Evolutionary conservation across 129 eudicot species (phyloP).

Genomic region (Solidago caesia): DNA sequence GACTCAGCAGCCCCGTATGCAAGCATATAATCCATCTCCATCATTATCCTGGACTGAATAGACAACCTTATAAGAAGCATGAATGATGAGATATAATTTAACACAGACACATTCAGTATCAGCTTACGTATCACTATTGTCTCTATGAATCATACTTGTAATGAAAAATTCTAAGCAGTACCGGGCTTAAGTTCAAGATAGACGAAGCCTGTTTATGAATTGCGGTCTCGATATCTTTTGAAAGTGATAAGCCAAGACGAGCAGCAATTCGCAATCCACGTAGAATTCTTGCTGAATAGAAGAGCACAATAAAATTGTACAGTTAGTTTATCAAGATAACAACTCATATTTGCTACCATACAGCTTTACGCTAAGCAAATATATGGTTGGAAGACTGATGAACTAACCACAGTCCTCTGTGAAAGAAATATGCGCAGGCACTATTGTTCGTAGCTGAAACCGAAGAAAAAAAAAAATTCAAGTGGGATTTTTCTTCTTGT

Average conservation of each 20-base stretch:
- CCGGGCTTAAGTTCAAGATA: slow-evolving; percentile 48
- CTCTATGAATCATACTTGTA: neutral
- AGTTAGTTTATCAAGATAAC: slow-evolving; percentile 16
- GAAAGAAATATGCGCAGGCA: slow-evolving; percentile 83
- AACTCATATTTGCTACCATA: slow-evolving; percentile 12
- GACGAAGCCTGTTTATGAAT: slow-evolving; percentile 57
- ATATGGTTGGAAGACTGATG: slow-evolving; percentile 17
- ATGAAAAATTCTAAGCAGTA: slow-evolving; percentile 26
- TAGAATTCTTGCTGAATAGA: slow-evolving; percentile 79
- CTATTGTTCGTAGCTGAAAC: slow-evolving; percentile 73
- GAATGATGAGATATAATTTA: neutral
- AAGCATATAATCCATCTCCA: slow-evolving; percentile 90
- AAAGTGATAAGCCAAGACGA: slow-evolving; percentile 80
- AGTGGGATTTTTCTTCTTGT: neutral
- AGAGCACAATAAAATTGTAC: slow-evolving; percentile 9
- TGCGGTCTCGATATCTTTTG: slow-evolving; percentile 76
- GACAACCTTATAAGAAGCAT: slow-evolving; percentile 18
- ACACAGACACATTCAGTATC: slow-evolving; percentile 12
- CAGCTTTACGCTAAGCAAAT: slow-evolving; percentile 16
- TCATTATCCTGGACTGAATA: slow-evolving; percentile 64
- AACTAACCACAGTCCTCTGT: slow-evolving; percentile 81
- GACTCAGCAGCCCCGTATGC: slow-evolving; percentile 92
- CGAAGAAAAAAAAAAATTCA: slow-evolving; percentile 5
- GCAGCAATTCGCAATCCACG: slow-evolving; percentile 95
- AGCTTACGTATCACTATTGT: slow-evolving; percentile 10